Conservation (phyloP, 805 yeast species). For the Metschnikowia kofuensis region DNA sequence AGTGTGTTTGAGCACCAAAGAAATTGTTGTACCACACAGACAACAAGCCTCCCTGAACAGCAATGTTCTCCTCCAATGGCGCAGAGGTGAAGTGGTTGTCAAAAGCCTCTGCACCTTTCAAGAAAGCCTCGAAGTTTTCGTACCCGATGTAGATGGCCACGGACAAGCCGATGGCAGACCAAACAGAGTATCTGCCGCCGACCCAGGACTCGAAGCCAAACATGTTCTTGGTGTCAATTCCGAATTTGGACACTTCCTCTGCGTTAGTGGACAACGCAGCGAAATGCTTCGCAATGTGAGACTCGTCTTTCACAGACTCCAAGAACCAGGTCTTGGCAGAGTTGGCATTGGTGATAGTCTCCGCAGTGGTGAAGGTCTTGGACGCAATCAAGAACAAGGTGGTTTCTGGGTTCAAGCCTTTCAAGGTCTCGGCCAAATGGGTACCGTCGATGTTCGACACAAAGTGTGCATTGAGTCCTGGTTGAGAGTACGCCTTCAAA, state of each 20-base stretch:
- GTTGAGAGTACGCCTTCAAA: conserved; percentile 80
- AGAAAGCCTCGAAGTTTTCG: conserved; percentile 88
- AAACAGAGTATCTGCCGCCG: conserved; percentile 99
- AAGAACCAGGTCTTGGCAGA: conserved; percentile 96
- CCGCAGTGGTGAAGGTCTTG: conserved; percentile 98
- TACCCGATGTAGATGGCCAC: conserved; percentile 93
- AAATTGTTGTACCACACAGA: conserved; percentile 99
- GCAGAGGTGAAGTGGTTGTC: conserved; percentile 86
- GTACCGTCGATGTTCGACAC: conserved; percentile 99
- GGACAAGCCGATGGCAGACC: conserved; percentile 98
- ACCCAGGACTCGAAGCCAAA: conserved; percentile 99
- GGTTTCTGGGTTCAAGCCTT: conserved; percentile 78
- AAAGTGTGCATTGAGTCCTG: conserved; percentile 76
- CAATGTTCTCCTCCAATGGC: conserved; percentile 88
- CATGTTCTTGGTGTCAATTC: conserved; percentile 97
- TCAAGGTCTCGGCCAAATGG: conserved; percentile 88
- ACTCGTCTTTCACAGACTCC: conserved; percentile 58
- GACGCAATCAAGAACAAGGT: conserved; percentile 91
- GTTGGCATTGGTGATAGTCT: conserved; percentile 94
- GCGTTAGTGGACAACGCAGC: conserved; percentile 96
- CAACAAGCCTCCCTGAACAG: conserved; percentile 87
- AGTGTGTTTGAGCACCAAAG: conserved; percentile 96
- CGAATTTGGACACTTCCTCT: conserved; percentile 86
- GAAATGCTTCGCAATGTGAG: conserved; percentile 92
- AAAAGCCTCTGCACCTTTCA: conserved; percentile 97